Evolutionary conservation across 352 stramenopile genomes (phyloP).

Genomic region (Globisporangium cederbergense): DNA sequence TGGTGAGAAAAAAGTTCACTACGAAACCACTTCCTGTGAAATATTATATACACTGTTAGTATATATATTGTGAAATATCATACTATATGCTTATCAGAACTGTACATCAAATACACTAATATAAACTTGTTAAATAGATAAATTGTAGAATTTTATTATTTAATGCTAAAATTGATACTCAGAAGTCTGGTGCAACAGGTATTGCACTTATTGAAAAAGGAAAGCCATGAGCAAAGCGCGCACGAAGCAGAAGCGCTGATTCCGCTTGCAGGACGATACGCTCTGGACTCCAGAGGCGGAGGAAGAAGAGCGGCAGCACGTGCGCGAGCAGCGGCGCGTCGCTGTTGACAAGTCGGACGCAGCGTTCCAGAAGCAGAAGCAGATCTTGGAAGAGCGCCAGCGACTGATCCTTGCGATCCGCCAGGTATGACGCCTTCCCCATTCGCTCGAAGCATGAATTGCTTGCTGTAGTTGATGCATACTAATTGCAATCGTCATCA

Average conservation of each 20-base stretch:
- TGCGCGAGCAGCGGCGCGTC: constrained; percentile 48
- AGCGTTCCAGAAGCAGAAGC: constrained; percentile 44
- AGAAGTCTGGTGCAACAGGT: not conserved
- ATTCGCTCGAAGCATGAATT: no score
- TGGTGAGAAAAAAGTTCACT: not conserved
- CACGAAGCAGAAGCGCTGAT: constrained; percentile 46
- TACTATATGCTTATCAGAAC: not conserved
- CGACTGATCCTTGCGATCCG: constrained; percentile 50
- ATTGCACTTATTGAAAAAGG: not conserved
- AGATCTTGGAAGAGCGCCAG: constrained; percentile 46
- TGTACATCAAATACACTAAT: not conserved
- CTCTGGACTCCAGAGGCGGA: constrained; percentile 40
- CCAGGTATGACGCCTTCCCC: no score
- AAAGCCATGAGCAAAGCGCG: constrained; percentile 40
- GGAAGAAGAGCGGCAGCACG: constrained; percentile 53
- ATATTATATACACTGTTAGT: not conserved
- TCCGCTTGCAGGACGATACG: constrained; percentile 28
- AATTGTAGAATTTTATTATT: not conserved
- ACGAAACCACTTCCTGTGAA: constrained; percentile 6
- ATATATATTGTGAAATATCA: not conserved
- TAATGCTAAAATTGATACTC: not conserved
- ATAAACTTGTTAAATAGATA: not conserved
- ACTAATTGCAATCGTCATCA: no score
- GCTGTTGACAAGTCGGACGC: constrained; percentile 34
- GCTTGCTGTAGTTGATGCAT: no score